Conservation (phyloP, 148 eudicot species). For the Rhododendron henanense region DNA sequence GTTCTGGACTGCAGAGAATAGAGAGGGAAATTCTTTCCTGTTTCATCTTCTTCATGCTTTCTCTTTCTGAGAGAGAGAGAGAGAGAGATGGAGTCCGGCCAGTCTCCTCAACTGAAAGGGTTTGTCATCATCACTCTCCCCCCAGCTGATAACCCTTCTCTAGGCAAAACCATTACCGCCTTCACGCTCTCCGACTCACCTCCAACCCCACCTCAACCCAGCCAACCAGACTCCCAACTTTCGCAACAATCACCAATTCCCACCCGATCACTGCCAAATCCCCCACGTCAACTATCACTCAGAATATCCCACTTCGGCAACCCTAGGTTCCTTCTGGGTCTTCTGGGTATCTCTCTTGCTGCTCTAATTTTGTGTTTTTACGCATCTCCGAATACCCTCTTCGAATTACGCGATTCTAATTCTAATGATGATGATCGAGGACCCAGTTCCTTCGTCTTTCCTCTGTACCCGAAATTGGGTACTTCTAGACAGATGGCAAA, state of each 20-base stretch:
- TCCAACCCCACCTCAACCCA: constrained; percentile 11
- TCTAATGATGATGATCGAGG: constrained; percentile 19
- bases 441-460: constrained; percentile 27
- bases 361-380: constrained; percentile 27
- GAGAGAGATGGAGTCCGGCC: constrained; percentile 16
- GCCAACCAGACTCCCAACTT: background rate
- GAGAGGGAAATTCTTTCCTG: background rate
- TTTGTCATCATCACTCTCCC: constrained; percentile 45
- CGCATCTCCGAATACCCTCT: constrained; percentile 12
- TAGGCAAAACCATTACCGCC: constrained; percentile 52
- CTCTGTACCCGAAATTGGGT: constrained; percentile 35
- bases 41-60: background rate
- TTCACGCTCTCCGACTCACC: constrained; percentile 30
- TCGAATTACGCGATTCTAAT: constrained; percentile 15
- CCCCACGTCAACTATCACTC: constrained; percentile 5
- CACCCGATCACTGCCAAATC: constrained; percentile 8
- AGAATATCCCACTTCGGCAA: background rate
- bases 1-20: background rate
- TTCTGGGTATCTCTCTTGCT: constrained; percentile 29
- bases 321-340: constrained; percentile 17
- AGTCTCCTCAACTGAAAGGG: constrained; percentile 26
- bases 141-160: constrained; percentile 47
- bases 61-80: background rate
- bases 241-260: constrained; percentile 9
- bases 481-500: background rate